Base-by-base conservation (phyloP, 2,329 filamentous ascomycete genomes). In the Diplodia seriata region DNA sequence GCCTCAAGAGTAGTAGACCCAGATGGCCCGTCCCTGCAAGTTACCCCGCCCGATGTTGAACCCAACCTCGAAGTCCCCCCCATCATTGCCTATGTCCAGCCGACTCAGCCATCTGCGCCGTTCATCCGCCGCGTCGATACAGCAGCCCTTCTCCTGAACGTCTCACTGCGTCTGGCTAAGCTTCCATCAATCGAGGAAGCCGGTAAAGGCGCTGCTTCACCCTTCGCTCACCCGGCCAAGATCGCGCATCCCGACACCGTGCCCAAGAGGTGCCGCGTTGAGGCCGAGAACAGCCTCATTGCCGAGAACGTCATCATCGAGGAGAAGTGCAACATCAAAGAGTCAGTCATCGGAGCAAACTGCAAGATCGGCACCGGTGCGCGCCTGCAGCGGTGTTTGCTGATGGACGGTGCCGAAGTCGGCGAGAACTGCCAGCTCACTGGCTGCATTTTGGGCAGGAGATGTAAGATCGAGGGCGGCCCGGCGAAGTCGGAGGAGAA, bases 351-450 rank as follows among this genome's bases (percentile, higher is more conserved):
- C 50, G 95, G 95, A 2, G 88, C 92, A 4, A 93, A 92, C 73
- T 97, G 93, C 77, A 90, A 91, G 73, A 94, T 99, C 71, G 89
- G 90, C 70, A 89, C 90, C 72, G 93, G 93, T n/a, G 93, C 91
- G 36, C 91, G 94, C 71, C 81, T 99, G 54, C 89, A 89, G n/a
- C 87, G 94, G 71, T 98, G 94, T 78, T 80, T 98, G 57, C 82
- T 98, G 23, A 97, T 98, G 93, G 94, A 98, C 69, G 92, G 92
- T 3, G 94, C 92, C 0, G 89, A 92, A 8, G 86, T 99, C 14
- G 94, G 92, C 15, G 91, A 92, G 73, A 90, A 91, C 53, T 94
- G 90, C 75, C 93, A 93, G 77, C 83, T 98, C 63, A 95, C 91
- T 1, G 91, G 92, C 26, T 97, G 94, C 75, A 91, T 98, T 38